Percentiles rank a stretch among this genome's conserved stretches.
Evolutionary conservation across 768 basidiomycete species (phyloP).

Genomic region (Peribolospora baueri): DNA sequence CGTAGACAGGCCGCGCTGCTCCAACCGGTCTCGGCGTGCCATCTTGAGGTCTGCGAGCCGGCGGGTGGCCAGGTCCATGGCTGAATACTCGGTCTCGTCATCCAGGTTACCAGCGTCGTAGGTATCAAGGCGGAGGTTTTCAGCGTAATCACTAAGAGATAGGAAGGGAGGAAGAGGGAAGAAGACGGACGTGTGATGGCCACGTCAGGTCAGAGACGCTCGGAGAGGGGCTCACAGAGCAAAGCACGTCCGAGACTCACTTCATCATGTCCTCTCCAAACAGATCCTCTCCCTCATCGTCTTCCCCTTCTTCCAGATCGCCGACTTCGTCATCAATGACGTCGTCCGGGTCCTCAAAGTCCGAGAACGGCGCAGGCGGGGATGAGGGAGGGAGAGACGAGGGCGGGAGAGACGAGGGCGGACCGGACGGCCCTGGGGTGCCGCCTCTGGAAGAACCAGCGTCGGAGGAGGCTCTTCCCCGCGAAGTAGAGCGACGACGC

Average conservation of each 20-base stretch:
- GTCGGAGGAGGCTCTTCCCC: background rate
- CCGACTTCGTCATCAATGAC: slow-evolving; percentile 31
- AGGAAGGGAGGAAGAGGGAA: too few species aligned
- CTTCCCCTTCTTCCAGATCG: slow-evolving; percentile 28
- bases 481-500: slow-evolving; percentile 5
- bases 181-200: background rate
- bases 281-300: slow-evolving; percentile 79
- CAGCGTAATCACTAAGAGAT: slow-evolving; percentile 41
- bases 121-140: slow-evolving; percentile 53
- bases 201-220: slow-evolving; percentile 3
- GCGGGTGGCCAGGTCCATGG: slow-evolving; percentile 41
- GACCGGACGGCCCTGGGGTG: background rate
- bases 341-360: slow-evolving; percentile 50
- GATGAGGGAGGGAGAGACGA: slow-evolving; percentile 71
- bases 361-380: slow-evolving; percentile 57
- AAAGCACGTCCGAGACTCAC: slow-evolving; percentile 26
- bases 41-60: slow-evolving; percentile 66
- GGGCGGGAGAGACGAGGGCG: slow-evolving; percentile 19
- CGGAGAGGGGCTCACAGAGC: background rate
- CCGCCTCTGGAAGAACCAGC: background rate
- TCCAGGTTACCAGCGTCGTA: slow-evolving; percentile 75
- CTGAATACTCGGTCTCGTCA: slow-evolving; percentile 45
- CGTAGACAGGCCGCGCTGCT: slow-evolving; percentile 33
- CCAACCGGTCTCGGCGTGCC: slow-evolving; percentile 61
- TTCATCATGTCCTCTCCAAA: slow-evolving; percentile 52